Percentiles rank a stretch among this genome's conserved stretches.
phyloP scores from a whole-genome alignment of 139 green algal species.

The Zygnema circumcarinatum region DNA sequence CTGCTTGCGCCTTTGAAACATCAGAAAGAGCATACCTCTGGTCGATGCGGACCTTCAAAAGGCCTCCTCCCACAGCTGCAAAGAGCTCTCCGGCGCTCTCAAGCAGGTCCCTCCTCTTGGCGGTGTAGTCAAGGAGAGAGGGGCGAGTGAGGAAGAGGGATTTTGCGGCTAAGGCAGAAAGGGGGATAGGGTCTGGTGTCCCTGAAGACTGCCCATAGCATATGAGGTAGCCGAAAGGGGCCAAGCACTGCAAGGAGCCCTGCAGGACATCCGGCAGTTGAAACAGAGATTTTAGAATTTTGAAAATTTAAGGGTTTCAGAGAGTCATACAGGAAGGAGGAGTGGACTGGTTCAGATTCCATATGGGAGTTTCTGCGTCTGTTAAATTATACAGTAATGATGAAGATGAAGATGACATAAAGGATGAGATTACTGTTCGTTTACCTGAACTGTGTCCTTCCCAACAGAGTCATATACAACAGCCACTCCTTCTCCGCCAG shows the following conservation, averaged over 20 bases:
- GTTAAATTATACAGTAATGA: too few relatives aligned
- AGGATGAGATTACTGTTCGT: too few relatives aligned
- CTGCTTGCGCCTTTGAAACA: constrained; percentile 20
- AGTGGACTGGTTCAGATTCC: neutral
- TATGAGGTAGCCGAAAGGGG: constrained; percentile 15
- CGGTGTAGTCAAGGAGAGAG: constrained; percentile 40
- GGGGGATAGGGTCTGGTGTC: neutral
- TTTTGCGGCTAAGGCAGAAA: constrained; percentile 3
- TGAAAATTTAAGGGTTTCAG: neutral
- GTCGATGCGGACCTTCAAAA: constrained; percentile 20
- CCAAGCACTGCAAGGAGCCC: constrained; percentile 43
- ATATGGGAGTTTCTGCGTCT: too few relatives aligned
- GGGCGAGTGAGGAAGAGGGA: constrained; percentile 37
- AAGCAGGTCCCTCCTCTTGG: constrained; percentile 27
- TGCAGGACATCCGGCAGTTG: neutral
- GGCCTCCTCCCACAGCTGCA: neutral
- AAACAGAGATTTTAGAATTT: neutral
- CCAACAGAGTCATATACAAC: constrained; percentile 54
- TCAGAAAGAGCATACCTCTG: constrained; percentile 42
- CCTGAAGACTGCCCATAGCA: constrained; percentile 41
- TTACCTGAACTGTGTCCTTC: constrained; percentile 51
- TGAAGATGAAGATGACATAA: too few relatives aligned
- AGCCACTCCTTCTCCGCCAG: constrained; percentile 25
- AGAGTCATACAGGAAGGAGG: neutral
- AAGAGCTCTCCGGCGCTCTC: constrained; percentile 36